A percentile compares a stretch with the other conserved stretches of the same genome.
These are phyloP conservation scores for Strobilomyces echinocephalus DNA, from an alignment of 768 basidiomycete species.

Conservation along the genomic window DNA sequence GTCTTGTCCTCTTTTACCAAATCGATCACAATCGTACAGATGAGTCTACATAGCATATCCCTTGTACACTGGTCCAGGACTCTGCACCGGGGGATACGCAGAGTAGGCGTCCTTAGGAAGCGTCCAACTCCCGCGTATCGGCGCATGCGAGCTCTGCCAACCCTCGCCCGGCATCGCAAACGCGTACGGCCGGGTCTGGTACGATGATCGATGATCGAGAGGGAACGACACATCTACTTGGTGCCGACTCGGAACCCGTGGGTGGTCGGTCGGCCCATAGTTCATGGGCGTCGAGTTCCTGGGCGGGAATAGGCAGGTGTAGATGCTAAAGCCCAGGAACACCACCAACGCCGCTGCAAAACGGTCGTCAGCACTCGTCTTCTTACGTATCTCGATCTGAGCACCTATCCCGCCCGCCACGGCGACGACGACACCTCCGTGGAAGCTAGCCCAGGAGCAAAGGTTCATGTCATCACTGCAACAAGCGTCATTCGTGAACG, in stretches of 20 bases:
- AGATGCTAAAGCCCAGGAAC: background rate
- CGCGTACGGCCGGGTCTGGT: background rate
- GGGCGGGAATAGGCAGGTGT: background rate
- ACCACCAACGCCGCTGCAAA: slow-evolving; percentile 4
- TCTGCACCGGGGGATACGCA: background rate
- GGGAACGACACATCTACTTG: background rate
- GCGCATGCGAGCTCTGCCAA: background rate
- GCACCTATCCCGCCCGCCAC: slow-evolving; percentile 2
- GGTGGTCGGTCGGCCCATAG: slow-evolving; percentile 1
- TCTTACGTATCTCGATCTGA: background rate
- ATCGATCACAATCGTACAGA: background rate
- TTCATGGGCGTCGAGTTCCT: background rate
- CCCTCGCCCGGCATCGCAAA: slow-evolving; percentile 1
- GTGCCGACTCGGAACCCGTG: background rate
- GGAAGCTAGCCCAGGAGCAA: slow-evolving; percentile 5
- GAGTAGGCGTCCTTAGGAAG: background rate
- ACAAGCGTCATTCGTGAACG: background rate
- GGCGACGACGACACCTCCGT: background rate
- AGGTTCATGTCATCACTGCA: slow-evolving; percentile 4
- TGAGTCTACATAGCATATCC: background rate
- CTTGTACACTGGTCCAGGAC: background rate
- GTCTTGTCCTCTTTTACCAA: background rate
- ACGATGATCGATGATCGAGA: background rate
- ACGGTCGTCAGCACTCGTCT: background rate
- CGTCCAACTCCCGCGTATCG: background rate